These are phyloP conservation scores for Dactylonectria estremocensis DNA, from an alignment of 2,329 filamentous ascomycete genomes.

Conservation along the genomic window DNA sequence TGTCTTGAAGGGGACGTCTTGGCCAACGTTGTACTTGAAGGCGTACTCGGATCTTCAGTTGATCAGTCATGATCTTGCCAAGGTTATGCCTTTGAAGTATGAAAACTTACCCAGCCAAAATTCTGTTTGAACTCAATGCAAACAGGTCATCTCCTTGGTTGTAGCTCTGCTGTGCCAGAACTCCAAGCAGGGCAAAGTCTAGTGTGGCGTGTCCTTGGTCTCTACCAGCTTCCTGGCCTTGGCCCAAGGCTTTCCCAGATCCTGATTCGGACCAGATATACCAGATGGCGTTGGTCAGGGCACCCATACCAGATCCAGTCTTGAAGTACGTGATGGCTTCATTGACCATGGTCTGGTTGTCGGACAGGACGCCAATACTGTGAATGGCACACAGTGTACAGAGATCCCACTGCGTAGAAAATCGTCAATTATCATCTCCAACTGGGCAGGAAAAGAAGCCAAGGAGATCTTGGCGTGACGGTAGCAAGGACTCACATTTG, in stretches of 20 bases:
- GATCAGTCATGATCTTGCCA: not conserved
- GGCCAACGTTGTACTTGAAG: constrained; percentile 59
- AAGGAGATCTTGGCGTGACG: not conserved
- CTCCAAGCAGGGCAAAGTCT: constrained; percentile 56
- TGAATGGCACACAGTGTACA: constrained; percentile 58
- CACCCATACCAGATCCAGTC: constrained; percentile 56
- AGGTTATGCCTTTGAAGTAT: not conserved
- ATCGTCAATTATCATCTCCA: not conserved
- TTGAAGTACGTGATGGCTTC: constrained; percentile 59
- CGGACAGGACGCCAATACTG: constrained; percentile 59
- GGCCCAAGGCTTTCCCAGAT: constrained; percentile 46
- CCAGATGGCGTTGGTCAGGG: constrained; percentile 53
- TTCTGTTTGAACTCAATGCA: constrained; percentile 13
- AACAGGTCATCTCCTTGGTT: constrained; percentile 61
- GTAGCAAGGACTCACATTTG: not conserved
- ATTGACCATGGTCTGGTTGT: constrained; percentile 58
- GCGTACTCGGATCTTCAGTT: constrained; percentile 52
- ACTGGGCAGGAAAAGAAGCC: not conserved
- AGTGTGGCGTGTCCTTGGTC: constrained; percentile 62
- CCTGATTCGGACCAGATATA: constrained; percentile 48
- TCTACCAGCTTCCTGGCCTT: constrained; percentile 36
- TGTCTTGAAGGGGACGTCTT: constrained; percentile 58
- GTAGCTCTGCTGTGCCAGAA: constrained; percentile 58
- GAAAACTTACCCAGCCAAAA: constrained; percentile 1
- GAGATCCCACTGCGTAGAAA: constrained; percentile 55